phyloP scores from a whole-genome alignment of 805 yeast genomes.

The Huiozyma sinensis region DNA sequence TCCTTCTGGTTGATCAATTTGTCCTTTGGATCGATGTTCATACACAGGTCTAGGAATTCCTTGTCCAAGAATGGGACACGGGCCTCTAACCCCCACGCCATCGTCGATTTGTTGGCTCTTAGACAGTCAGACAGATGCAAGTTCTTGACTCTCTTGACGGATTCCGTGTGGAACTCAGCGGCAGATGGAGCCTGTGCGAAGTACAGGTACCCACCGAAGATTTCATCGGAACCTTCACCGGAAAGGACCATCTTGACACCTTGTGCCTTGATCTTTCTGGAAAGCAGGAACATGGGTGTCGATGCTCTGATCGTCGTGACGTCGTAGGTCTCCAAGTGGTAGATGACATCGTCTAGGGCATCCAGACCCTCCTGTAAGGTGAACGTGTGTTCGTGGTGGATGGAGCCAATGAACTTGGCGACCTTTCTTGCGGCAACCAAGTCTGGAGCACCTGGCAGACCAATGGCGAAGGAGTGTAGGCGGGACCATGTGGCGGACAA shows the following conservation, averaged over 20 bases:
- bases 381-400: conserved; percentile 96
- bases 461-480: conserved; percentile 93
- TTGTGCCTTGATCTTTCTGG: conserved; percentile 97
- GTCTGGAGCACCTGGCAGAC: conserved; percentile 97
- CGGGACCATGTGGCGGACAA: conserved; percentile 68
- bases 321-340: conserved; percentile 94
- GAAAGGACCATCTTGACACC: conserved; percentile 99
- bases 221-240: conserved; percentile 99
- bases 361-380: conserved; percentile 95
- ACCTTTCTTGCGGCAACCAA: conserved; percentile 92
- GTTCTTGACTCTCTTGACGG: conserved; percentile 94
- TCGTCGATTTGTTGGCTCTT: conserved; percentile 97
- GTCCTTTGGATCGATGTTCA: conserved; percentile 92
- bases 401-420: conserved; percentile 90
- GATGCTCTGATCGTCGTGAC: conserved; percentile 99
- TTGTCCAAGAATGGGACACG: conserved; percentile 98
- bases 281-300: conserved; percentile 94
- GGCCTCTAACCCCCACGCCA: conserved; percentile 99
- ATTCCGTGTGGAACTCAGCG: conserved; percentile 87
- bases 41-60: conserved; percentile 78
- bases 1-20: conserved; percentile 65
- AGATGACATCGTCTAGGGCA: conserved; percentile 87
- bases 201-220: conserved; percentile 96
- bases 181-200: conserved; percentile 95
- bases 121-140: conserved; percentile 93